Percentiles rank a stretch among this genome's conserved stretches.
These are phyloP conservation scores for Hyphodiscus sp. DNA, from an alignment of 2,329 filamentous ascomycete species.

Conservation along the genomic window DNA sequence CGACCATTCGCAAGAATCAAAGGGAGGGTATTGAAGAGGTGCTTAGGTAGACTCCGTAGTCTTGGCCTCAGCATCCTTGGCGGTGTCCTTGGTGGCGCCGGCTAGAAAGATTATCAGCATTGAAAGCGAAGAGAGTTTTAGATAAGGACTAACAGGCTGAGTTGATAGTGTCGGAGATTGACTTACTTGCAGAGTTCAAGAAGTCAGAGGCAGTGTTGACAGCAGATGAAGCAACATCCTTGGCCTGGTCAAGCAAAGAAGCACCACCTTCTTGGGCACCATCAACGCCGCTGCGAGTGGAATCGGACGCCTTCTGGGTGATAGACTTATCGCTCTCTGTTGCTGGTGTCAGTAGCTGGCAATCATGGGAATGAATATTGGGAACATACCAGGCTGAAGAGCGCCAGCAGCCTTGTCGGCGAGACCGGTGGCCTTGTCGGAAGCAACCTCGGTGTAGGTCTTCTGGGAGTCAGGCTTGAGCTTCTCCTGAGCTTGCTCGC, in stretches of 20 bases:
- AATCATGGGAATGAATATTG: slow-evolving; percentile 10
- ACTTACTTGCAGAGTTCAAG: background rate
- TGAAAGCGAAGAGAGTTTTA: background rate
- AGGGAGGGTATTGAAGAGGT: slow-evolving; percentile 5
- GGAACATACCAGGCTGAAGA: slow-evolving; percentile 38
- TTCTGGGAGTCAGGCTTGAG: slow-evolving; percentile 49
- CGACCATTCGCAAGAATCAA: slow-evolving; percentile 3
- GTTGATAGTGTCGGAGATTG: slow-evolving; percentile 32
- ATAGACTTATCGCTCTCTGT: slow-evolving; percentile 36
- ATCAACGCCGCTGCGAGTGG: slow-evolving; percentile 34
- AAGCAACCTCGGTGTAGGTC: slow-evolving; percentile 34
- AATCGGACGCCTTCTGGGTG: slow-evolving; percentile 41
- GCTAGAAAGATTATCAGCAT: slow-evolving; percentile 1
- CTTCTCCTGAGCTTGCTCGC: slow-evolving; percentile 43
- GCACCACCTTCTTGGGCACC: slow-evolving; percentile 35
- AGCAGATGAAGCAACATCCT: slow-evolving; percentile 33
- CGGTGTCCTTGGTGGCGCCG: slow-evolving; percentile 9
- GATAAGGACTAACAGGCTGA: slow-evolving; percentile 7
- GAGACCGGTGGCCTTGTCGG: slow-evolving; percentile 38
- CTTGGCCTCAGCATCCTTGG: slow-evolving; percentile 3
- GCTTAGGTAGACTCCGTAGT: slow-evolving; percentile 3
- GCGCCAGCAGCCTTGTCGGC: slow-evolving; percentile 40
- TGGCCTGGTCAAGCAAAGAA: slow-evolving; percentile 33
- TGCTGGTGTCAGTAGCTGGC: slow-evolving; percentile 2
- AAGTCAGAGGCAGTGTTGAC: slow-evolving; percentile 10